Evolutionary conservation across 1,284 basidiomycete genomes (phyloP).

Genomic region (Apiotrichum mycotoxinovorans): DNA sequence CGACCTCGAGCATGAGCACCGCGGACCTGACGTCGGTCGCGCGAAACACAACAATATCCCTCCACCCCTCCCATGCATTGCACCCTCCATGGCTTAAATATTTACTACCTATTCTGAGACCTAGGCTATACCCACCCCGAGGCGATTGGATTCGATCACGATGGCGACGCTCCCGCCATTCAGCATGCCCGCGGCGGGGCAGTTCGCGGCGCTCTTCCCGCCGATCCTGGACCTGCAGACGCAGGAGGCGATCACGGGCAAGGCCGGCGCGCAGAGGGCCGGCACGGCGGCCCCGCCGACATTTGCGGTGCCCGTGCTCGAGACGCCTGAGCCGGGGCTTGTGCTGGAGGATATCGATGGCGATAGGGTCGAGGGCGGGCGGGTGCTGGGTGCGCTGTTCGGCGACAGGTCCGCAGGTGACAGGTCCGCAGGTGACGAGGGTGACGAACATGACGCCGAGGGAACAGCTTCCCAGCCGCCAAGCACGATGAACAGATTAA

Average conservation of each 20-base stretch:
- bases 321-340: neutral
- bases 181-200: neutral
- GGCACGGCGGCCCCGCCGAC: neutral
- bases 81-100: too few relatives aligned
- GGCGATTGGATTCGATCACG: too few relatives aligned
- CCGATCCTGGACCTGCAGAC: neutral
- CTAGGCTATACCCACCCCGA: too few relatives aligned
- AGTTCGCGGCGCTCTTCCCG: neutral
- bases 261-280: neutral
- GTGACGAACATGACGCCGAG: neutral
- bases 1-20: neutral
- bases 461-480: too few relatives aligned
- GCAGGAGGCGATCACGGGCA: neutral
- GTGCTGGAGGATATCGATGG: neutral
- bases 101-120: too few relatives aligned
- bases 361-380: neutral
- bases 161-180: conserved; percentile 9
- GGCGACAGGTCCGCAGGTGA: too few relatives aligned
- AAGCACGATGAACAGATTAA: too few relatives aligned
- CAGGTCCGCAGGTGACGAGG: too few relatives aligned
- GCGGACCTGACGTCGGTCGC: neutral
- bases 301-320: neutral
- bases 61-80: neutral
- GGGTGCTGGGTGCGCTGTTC: neutral
- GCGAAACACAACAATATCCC: neutral